phyloP scores from a whole-genome alignment of 345 rosid genomes.

The Moringa oleifera region DNA sequence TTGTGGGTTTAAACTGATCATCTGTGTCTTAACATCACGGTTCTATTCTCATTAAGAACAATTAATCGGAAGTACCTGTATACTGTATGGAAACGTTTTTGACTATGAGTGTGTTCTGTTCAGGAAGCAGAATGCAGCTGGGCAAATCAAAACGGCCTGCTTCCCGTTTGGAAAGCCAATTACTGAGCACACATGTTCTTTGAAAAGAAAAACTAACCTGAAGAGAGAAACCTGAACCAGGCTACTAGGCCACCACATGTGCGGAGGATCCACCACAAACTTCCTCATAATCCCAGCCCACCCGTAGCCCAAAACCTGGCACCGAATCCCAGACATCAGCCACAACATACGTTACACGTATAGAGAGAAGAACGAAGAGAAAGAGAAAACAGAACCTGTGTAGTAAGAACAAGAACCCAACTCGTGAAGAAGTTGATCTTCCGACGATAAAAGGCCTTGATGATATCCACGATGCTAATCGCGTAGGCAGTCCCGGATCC shows the following conservation, averaged over 20 bases:
- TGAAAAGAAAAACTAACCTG: slow-evolving; percentile 33
- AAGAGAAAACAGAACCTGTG: slow-evolving; percentile 35
- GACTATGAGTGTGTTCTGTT: too few species aligned
- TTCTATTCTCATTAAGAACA: too few species aligned
- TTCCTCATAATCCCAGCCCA: slow-evolving; percentile 68
- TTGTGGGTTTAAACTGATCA: too few species aligned
- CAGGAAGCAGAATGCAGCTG: too few species aligned
- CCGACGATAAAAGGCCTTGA: slow-evolving; percentile 49
- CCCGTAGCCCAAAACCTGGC: slow-evolving; percentile 60
- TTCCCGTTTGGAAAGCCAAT: too few species aligned
- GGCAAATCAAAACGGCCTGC: too few species aligned
- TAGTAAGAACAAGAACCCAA: slow-evolving; percentile 55
- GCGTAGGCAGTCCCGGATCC: slow-evolving; percentile 58
- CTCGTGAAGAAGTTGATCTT: slow-evolving; percentile 50
- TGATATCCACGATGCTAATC: slow-evolving; percentile 43
- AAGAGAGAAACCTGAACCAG: slow-evolving; percentile 60
- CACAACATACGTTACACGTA: too few species aligned
- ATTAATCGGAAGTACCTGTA: too few species aligned
- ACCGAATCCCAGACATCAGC: not conserved
- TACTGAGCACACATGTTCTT: too few species aligned
- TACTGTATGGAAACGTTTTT: too few species aligned
- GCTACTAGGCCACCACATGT: slow-evolving; percentile 72
- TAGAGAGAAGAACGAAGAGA: not conserved
- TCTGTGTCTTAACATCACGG: too few species aligned
- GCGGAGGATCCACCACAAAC: slow-evolving; percentile 57